These are phyloP conservation scores for Penicillium sp. DNA, from an alignment of 2,329 filamentous ascomycete species.

Conservation along the genomic window DNA sequence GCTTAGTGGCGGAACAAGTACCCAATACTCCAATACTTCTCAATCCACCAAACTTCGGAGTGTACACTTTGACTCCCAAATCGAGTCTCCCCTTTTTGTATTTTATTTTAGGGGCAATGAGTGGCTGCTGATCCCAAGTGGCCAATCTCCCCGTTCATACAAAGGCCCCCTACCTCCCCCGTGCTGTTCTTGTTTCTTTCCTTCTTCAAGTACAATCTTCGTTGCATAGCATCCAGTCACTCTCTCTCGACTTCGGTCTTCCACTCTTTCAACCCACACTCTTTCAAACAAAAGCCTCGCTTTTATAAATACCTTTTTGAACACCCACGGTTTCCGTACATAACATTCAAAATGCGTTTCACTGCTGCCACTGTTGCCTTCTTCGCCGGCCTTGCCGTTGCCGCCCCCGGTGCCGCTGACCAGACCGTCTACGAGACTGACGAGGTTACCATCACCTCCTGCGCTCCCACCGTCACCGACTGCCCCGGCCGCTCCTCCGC, in stretches of 20 bases:
- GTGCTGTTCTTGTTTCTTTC: slow-evolving; percentile 22
- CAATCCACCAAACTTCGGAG: background rate
- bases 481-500: slow-evolving; percentile 46
- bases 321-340: slow-evolving; percentile 34
- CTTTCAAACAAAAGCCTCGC: slow-evolving; percentile 29
- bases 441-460: slow-evolving; percentile 64
- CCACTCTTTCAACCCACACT: slow-evolving; percentile 39
- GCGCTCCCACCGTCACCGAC: slow-evolving; percentile 62
- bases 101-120: slow-evolving; percentile 14
- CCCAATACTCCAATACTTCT: background rate
- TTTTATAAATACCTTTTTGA: slow-evolving; percentile 26
- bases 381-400: slow-evolving; percentile 44
- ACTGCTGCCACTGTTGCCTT: slow-evolving; percentile 42
- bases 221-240: slow-evolving; percentile 34
- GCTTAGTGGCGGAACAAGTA: slow-evolving; percentile 5
- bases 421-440: slow-evolving; percentile 60
- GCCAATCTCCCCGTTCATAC: slow-evolving; percentile 44
- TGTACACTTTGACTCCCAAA: background rate
- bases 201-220: slow-evolving; percentile 35
- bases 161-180: slow-evolving; percentile 35
- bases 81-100: slow-evolving; percentile 11
- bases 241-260: slow-evolving; percentile 47
- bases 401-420: slow-evolving; percentile 36
- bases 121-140: slow-evolving; percentile 28
- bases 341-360: slow-evolving; percentile 48